Evolutionary conservation across 2,329 filamentous ascomycete genomes (phyloP).

Genomic region (Penicillium sp.): DNA sequence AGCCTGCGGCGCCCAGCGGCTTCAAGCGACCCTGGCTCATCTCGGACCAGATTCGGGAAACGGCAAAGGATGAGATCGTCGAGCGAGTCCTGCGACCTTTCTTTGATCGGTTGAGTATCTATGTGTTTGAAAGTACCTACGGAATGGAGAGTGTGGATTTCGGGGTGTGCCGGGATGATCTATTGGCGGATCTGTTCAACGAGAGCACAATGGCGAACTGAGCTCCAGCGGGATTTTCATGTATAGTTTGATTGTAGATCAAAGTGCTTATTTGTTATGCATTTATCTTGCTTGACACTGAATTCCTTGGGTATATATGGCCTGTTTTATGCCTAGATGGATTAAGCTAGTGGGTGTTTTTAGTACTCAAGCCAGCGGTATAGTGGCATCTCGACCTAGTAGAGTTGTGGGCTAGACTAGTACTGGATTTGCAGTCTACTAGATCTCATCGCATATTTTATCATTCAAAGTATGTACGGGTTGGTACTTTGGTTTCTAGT

Average conservation of each 20-base stretch:
- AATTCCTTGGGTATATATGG: constrained; percentile 4
- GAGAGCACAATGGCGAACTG: constrained; percentile 65
- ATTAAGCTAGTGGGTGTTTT: background rate
- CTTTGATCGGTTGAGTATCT: constrained; percentile 89
- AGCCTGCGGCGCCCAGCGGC: constrained; percentile 34
- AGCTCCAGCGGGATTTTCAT: constrained; percentile 19
- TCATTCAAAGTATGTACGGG: background rate
- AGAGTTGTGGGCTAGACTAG: background rate
- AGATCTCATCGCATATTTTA: background rate
- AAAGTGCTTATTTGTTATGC: constrained; percentile 13
- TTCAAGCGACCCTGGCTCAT: constrained; percentile 51
- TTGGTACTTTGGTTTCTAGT: background rate
- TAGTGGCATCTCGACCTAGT: background rate
- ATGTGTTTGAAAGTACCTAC: constrained; percentile 91
- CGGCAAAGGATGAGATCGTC: constrained; percentile 67
- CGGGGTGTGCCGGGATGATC: constrained; percentile 65
- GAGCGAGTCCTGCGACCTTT: constrained; percentile 83
- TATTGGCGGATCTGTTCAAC: constrained; percentile 80
- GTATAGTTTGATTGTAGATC: constrained; percentile 21
- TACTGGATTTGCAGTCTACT: background rate
- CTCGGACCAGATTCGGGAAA: constrained; percentile 58
- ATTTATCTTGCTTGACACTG: constrained; percentile 12
- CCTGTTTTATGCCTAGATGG: background rate
- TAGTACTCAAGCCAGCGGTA: background rate
- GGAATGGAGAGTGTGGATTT: constrained; percentile 75